These are phyloP conservation scores for Trichoderma polysporum DNA, from an alignment of 2,329 filamentous ascomycete species.

Conservation along the genomic window DNA sequence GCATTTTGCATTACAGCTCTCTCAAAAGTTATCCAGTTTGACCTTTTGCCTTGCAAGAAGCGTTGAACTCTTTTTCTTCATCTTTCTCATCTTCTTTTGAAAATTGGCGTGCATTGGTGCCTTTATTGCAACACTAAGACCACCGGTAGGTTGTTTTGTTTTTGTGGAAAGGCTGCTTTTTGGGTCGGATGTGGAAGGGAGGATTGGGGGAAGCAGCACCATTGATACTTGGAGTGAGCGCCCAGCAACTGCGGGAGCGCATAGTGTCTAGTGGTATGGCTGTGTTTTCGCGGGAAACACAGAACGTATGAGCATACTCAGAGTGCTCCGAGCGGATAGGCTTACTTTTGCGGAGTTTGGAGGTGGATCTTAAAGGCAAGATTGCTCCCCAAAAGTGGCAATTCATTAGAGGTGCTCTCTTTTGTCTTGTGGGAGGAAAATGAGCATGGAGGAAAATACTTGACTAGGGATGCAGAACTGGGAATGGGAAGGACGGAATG, in stretches of 20 bases:
- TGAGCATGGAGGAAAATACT: background rate
- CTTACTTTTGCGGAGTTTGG: background rate
- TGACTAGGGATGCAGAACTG: background rate
- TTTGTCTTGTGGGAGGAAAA: background rate
- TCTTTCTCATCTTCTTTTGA: background rate
- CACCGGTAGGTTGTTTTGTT: conserved; percentile 9
- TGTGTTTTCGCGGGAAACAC: background rate
- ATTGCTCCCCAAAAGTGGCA: too few species aligned
- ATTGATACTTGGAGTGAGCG: background rate
- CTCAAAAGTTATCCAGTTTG: conserved; percentile 20
- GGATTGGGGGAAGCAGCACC: background rate
- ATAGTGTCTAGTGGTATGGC: background rate
- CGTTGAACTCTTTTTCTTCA: background rate
- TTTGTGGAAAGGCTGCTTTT: background rate
- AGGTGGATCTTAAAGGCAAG: background rate
- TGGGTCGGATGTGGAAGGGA: background rate
- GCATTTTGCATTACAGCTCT: conserved; percentile 26
- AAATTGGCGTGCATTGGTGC: conserved; percentile 14
- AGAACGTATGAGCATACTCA: background rate
- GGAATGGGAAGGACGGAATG: background rate
- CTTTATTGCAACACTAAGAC: background rate
- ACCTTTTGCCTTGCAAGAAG: conserved; percentile 10
- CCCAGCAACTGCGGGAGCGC: background rate
- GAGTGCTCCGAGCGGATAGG: background rate
- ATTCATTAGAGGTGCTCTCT: background rate